A percentile compares a stretch with the other conserved stretches of the same genome.
These are phyloP conservation scores for Tritrichomonas foetus DNA, from an alignment of 208 protist species.

Conservation along the genomic window DNA sequence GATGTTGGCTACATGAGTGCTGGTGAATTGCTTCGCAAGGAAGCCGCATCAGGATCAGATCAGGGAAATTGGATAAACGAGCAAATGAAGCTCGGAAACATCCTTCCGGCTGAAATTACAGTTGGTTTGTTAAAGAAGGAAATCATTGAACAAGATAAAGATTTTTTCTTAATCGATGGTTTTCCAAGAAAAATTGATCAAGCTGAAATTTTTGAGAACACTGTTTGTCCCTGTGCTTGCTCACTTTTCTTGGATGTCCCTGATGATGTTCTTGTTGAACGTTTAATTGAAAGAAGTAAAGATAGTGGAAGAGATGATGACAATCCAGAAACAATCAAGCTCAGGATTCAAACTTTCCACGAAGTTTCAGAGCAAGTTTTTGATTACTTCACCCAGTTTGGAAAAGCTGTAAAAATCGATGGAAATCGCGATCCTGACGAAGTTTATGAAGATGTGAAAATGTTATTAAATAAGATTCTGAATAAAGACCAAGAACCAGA, in stretches of 20 bases:
- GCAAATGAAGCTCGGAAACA: background rate
- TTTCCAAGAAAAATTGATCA: background rate
- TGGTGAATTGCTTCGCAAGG: background rate
- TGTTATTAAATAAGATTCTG: background rate
- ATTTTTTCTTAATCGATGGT: background rate
- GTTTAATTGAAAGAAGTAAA: background rate
- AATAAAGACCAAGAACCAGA: too few relatives aligned
- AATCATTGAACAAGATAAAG: background rate
- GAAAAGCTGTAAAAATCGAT: conserved; percentile 14
- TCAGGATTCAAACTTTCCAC: background rate
- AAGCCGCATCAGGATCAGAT: background rate
- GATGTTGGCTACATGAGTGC: background rate
- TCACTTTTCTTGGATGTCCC: background rate
- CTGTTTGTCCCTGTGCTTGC: background rate
- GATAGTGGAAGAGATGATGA: background rate
- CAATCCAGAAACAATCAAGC: background rate
- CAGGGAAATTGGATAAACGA: background rate
- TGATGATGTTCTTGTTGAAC: background rate
- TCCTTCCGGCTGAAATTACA: background rate
- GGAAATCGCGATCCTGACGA: background rate
- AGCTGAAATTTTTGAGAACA: background rate
- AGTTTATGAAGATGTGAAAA: background rate
- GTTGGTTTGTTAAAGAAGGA: background rate
- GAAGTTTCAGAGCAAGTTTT: background rate
- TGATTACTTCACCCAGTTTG: background rate